Evolutionary conservation across 1,139 yeast species (phyloP).

Genomic region (Debaryomyces udenii): DNA sequence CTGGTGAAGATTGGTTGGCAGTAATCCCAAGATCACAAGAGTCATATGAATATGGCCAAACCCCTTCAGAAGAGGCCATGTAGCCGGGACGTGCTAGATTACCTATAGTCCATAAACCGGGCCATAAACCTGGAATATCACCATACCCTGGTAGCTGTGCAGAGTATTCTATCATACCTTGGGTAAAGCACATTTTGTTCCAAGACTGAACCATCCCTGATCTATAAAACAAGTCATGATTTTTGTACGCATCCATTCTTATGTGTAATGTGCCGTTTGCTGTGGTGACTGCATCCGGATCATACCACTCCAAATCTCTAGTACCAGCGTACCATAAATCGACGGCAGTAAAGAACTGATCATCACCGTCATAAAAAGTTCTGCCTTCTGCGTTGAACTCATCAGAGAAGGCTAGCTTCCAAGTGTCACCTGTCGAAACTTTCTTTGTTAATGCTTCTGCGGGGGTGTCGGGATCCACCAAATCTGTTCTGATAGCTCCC

Average conservation of each 20-base stretch:
- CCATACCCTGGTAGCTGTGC: conserved; percentile 76
- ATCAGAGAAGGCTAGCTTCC: conserved; percentile 79
- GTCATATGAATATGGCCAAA: conserved; percentile 88
- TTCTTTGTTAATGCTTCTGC: conserved; percentile 46
- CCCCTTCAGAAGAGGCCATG: conserved; percentile 77
- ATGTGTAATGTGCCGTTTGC: conserved; percentile 64
- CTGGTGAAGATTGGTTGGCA: conserved; percentile 82
- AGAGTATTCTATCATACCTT: conserved; percentile 71
- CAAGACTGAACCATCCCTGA: conserved; percentile 86
- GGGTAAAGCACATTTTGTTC: conserved; percentile 82
- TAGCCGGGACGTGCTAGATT: conserved; percentile 85
- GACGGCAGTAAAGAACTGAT: conserved; percentile 79
- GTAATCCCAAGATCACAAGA: conserved; percentile 87
- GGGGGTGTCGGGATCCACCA: conserved; percentile 85
- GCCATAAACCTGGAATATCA: conserved; percentile 77
- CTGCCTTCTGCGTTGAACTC: conserved; percentile 84
- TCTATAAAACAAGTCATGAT: conserved; percentile 72
- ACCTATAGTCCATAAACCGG: conserved; percentile 89
- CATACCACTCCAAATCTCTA: conserved; percentile 83
- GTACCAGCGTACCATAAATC: conserved; percentile 83
- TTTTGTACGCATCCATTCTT: conserved; percentile 73
- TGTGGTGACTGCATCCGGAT: conserved; percentile 79
- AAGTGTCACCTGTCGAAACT: conserved; percentile 57
- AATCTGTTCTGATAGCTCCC: conserved; percentile 59
- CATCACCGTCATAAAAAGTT: conserved; percentile 81